Percentiles rank a stretch among this genome's conserved stretches.
These are phyloP conservation scores for Mycena venus DNA, from an alignment of 768 basidiomycete species.

Conservation along the genomic window DNA sequence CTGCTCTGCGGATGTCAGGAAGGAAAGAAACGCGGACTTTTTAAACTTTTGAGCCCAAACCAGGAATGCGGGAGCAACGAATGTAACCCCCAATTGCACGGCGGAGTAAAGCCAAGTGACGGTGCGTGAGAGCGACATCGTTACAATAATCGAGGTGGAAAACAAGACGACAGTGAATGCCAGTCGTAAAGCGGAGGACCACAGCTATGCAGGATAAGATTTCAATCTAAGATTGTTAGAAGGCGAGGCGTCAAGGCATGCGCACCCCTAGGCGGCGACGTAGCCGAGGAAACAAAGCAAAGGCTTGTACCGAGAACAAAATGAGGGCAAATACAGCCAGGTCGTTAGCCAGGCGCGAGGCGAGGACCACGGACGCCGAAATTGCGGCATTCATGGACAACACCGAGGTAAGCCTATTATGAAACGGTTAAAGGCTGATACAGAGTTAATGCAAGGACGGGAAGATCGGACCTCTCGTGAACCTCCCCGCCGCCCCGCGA, in stretches of 20 bases:
- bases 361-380: constrained; percentile 92
- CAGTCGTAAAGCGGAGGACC: constrained; percentile 60
- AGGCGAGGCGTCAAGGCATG: constrained; percentile 30
- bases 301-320: constrained; percentile 84
- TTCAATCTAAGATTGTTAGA: constrained; percentile 1
- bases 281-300: constrained; percentile 87
- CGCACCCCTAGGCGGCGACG: constrained; percentile 79
- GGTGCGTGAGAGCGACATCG: constrained; percentile 66
- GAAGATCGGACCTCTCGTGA: constrained; percentile 68
- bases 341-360: constrained; percentile 88
- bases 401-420: constrained; percentile 80
- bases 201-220: constrained; percentile 53
- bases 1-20: constrained; percentile 29
- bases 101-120: constrained; percentile 66
- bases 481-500: constrained; percentile 54
- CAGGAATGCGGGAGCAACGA: constrained; percentile 79
- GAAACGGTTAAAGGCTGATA: constrained; percentile 40
- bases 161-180: constrained; percentile 67
- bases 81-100: constrained; percentile 69
- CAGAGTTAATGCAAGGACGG: constrained; percentile 37
- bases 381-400: constrained; percentile 93
- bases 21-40: constrained; percentile 66
- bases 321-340: constrained; percentile 91
- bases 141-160: constrained; percentile 64
- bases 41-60: constrained; percentile 92